Percentiles rank a stretch among this genome's conserved stretches.
Conservation (phyloP, 441 rosid species). For the Kokia cookei region DNA sequence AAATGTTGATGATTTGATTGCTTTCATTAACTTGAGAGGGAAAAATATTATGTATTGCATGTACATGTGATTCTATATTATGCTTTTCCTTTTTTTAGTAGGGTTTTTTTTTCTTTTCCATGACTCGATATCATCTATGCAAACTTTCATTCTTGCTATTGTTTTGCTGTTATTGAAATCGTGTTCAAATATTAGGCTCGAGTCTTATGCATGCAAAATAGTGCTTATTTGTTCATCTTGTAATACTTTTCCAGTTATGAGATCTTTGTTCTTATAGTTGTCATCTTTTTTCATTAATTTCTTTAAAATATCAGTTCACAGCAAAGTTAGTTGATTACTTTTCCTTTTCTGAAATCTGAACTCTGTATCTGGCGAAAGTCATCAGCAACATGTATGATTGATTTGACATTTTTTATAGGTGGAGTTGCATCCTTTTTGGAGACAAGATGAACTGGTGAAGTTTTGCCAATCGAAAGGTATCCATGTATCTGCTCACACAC, state of each 20-base stretch:
- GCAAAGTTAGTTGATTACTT: not conserved
- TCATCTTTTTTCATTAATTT: not conserved
- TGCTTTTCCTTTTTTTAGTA: not conserved
- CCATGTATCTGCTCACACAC: constrained; percentile 67
- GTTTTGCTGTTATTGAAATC: not conserved
- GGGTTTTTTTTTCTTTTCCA: not conserved
- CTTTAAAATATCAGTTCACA: not conserved
- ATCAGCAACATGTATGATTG: constrained; percentile 11
- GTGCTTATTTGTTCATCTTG: not conserved
- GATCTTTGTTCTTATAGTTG: not conserved
- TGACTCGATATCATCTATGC: not conserved
- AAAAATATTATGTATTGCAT: not conserved
- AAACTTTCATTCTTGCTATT: not conserved
- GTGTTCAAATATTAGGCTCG: not conserved
- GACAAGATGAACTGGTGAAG: constrained; percentile 60
- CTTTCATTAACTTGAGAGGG: not conserved
- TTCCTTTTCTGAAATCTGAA: not conserved
- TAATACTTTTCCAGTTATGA: not conserved
- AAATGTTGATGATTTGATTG: not conserved
- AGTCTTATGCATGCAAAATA: not conserved
- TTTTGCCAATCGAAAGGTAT: constrained; percentile 50
- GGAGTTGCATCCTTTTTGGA: constrained; percentile 65
- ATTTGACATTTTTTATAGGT: constrained; percentile 27
- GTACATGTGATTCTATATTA: not conserved
- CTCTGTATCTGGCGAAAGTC: not conserved